These are phyloP conservation scores for Truncatella angustata DNA, from an alignment of 2,329 filamentous ascomycete species.

Conservation along the genomic window DNA sequence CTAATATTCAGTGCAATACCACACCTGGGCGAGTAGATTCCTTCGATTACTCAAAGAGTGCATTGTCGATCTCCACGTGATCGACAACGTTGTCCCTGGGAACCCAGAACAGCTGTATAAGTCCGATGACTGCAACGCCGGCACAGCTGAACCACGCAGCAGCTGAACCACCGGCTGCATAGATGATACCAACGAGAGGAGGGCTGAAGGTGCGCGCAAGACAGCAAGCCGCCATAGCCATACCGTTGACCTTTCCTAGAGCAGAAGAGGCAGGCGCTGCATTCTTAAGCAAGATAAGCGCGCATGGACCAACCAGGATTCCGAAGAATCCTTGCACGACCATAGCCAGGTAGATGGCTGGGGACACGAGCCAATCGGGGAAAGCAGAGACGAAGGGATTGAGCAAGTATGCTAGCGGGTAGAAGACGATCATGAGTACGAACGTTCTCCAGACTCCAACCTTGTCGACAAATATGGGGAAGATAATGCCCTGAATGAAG, in stretches of 20 bases:
- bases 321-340: constrained; percentile 65
- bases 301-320: constrained; percentile 66
- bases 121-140: constrained; percentile 24
- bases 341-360: constrained; percentile 65
- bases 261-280: constrained; percentile 61
- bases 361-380: constrained; percentile 50
- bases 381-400: constrained; percentile 66
- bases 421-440: constrained; percentile 61
- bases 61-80: constrained; percentile 12
- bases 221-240: constrained; percentile 71
- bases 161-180: constrained; percentile 54
- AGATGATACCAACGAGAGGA: constrained; percentile 66
- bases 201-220: constrained; percentile 68
- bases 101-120: constrained; percentile 30
- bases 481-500: constrained; percentile 69
- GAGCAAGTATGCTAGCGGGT: constrained; percentile 66
- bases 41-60: not conserved
- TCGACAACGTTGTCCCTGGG: constrained; percentile 24
- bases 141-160: constrained; percentile 40
- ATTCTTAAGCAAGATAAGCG: constrained; percentile 72
- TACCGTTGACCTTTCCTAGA: constrained; percentile 69
- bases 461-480: constrained; percentile 61
- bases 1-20: no score
- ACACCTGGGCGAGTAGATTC: no score
- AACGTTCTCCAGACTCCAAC: constrained; percentile 69